phyloP scores from a whole-genome alignment of 2,329 filamentous ascomycete genomes.

The Aspergillus aculeatinus region DNA sequence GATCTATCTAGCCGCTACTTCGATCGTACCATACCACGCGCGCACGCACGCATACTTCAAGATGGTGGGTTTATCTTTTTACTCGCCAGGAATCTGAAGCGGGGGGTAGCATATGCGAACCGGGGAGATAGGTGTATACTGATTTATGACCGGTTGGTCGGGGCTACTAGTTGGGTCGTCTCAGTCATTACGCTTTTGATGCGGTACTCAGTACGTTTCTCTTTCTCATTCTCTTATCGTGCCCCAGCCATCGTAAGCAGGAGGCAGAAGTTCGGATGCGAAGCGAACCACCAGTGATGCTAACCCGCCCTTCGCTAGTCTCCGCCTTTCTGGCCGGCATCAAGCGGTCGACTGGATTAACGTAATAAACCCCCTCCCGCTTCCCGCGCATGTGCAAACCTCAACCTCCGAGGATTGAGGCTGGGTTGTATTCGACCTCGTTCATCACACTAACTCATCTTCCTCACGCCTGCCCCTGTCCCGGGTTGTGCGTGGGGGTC shows the following conservation, averaged over 20 bases:
- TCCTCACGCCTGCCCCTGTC: conserved; percentile 27
- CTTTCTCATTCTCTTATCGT: background rate
- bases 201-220: conserved; percentile 75
- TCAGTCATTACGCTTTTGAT: conserved; percentile 95
- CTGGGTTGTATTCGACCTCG: no score
- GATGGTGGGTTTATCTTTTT: conserved; percentile 8
- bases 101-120: background rate
- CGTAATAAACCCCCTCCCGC: conserved; percentile 64
- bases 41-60: background rate
- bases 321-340: conserved; percentile 96
- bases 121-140: background rate
- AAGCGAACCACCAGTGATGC: background rate
- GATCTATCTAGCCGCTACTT: no score
- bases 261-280: background rate
- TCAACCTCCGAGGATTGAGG: background rate
- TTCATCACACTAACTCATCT: conserved; percentile 26
- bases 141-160: background rate
- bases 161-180: conserved; percentile 78
- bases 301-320: conserved; percentile 53
- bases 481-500: conserved; percentile 29
- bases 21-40: background rate
- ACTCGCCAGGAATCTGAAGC: no score
- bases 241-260: background rate
- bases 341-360: conserved; percentile 94
- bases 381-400: conserved; percentile 9